phyloP scores from a whole-genome alignment of 768 basidiomycete species.

The Leccinum disarticulatum region DNA sequence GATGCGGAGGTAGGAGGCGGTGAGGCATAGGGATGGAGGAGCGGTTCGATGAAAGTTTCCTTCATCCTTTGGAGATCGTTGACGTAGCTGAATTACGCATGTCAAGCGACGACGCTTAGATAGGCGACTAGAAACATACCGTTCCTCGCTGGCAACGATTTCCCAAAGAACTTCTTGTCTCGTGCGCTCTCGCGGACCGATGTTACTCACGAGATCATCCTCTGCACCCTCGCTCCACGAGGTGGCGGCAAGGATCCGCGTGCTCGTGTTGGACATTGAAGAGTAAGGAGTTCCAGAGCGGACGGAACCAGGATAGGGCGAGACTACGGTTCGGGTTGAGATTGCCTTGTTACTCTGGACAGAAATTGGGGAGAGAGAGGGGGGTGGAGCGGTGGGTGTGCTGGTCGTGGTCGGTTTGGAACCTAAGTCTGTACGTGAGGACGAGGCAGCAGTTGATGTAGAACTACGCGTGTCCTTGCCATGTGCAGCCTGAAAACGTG shows the following conservation, averaged over 20 bases:
- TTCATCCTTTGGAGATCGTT: slow-evolving; percentile 88
- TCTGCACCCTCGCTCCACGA: slow-evolving; percentile 96
- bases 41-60: slow-evolving; percentile 87
- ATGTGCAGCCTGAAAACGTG: slow-evolving; percentile 75
- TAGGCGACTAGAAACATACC: slow-evolving; percentile 46
- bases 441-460: slow-evolving; percentile 57
- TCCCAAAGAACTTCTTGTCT: slow-evolving; percentile 96
- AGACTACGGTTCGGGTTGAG: slow-evolving; percentile 61
- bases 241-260: slow-evolving; percentile 70
- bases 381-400: slow-evolving; percentile 52
- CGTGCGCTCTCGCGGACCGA: slow-evolving; percentile 92
- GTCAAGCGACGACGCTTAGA: slow-evolving; percentile 16
- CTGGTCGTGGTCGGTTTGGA: slow-evolving; percentile 43
- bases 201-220: slow-evolving; percentile 88
- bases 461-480: slow-evolving; percentile 68
- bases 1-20: slow-evolving; percentile 43
- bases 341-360: slow-evolving; percentile 53
- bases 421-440: slow-evolving; percentile 62
- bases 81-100: slow-evolving; percentile 70
- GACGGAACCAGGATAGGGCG: slow-evolving; percentile 68
- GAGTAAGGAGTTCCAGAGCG: slow-evolving; percentile 84
- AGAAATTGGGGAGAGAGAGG: slow-evolving; percentile 58
- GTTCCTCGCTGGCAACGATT: slow-evolving; percentile 94
- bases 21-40: slow-evolving; percentile 76
- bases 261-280: slow-evolving; percentile 68